These are phyloP conservation scores for Colletotrichum australisinense DNA, from an alignment of 2,329 filamentous ascomycete genomes.

Conservation along the genomic window DNA sequence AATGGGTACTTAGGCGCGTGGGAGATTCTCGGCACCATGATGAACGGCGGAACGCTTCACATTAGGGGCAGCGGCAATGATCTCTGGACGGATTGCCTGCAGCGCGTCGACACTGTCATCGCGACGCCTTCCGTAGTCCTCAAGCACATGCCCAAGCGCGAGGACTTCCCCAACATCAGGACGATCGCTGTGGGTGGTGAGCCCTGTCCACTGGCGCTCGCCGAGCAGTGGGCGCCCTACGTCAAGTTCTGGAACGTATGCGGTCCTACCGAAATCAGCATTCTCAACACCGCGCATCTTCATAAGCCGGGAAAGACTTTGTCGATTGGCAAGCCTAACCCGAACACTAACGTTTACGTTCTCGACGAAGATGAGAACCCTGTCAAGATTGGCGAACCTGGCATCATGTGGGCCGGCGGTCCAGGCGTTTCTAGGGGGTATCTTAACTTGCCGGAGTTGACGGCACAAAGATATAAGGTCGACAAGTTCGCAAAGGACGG, in stretches of 20 bases:
- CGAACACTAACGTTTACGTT: conserved; percentile 68
- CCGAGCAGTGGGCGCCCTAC: conserved; percentile 64
- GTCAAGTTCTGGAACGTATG: conserved; percentile 67
- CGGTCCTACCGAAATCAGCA: conserved; percentile 70
- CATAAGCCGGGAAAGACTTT: conserved; percentile 52
- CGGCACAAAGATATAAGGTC: conserved; percentile 58
- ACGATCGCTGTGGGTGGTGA: conserved; percentile 37
- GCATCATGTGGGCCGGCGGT: conserved; percentile 69
- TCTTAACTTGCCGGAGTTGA: conserved; percentile 63
- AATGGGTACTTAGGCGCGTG: conserved; percentile 59
- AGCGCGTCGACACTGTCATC: conserved; percentile 37
- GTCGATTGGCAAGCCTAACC: conserved; percentile 65
- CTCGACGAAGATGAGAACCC: conserved; percentile 57
- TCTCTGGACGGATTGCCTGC: conserved; percentile 34
- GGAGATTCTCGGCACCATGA: conserved; percentile 62
- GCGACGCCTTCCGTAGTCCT: conserved; percentile 36
- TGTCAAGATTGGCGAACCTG: conserved; percentile 58
- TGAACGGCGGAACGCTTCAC: conserved; percentile 37
- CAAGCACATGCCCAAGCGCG: conserved; percentile 33
- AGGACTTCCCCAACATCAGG: conserved; percentile 35
- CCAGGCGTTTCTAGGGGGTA: conserved; percentile 67
- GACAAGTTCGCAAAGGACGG: conserved; percentile 65
- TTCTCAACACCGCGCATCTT: conserved; percentile 61
- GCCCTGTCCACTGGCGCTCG: conserved; percentile 48
- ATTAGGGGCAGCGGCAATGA: conserved; percentile 38